Evolutionary conservation across 1,284 basidiomycete genomes (phyloP).

Genomic region (Apiotrichum sp.): DNA sequence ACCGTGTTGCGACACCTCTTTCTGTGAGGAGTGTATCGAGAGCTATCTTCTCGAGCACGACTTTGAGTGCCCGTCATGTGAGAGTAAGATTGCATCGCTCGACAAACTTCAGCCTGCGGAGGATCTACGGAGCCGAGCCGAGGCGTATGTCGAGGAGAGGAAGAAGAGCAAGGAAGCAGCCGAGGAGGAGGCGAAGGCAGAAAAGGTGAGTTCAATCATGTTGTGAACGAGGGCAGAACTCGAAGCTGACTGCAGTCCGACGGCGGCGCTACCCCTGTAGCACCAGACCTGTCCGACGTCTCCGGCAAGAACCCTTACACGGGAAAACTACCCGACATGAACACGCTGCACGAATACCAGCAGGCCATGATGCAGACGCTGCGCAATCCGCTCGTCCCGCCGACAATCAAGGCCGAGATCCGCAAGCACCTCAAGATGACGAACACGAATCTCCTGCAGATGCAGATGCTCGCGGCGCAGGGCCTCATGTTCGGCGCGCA

Average conservation of each 20-base stretch:
- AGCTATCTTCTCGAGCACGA: slow-evolving; percentile 84
- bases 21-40: slow-evolving; percentile 92
- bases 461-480: slow-evolving; percentile 37
- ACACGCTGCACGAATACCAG: slow-evolving; percentile 15
- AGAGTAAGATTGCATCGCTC: slow-evolving; percentile 73
- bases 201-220: slow-evolving; percentile 21
- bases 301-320: slow-evolving; percentile 11
- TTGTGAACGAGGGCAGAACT: background rate
- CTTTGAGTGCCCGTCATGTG: slow-evolving; percentile 83
- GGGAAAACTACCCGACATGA: slow-evolving; percentile 17
- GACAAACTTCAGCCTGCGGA: slow-evolving; percentile 77
- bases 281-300: slow-evolving; percentile 1
- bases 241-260: background rate
- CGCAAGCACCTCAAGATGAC: slow-evolving; percentile 32
- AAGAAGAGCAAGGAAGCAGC: slow-evolving; percentile 61
- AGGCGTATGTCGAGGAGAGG: slow-evolving; percentile 76
- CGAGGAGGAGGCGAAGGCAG: slow-evolving; percentile 40
- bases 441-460: slow-evolving; percentile 35
- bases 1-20: slow-evolving; percentile 81
- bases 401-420: slow-evolving; percentile 18
- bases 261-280: background rate
- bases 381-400: slow-evolving; percentile 27
- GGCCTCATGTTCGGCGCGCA: slow-evolving; percentile 17
- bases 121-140: slow-evolving; percentile 65
- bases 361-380: slow-evolving; percentile 32